Percentiles rank a stretch among this genome's conserved stretches.
phyloP scores from a whole-genome alignment of 495 filamentous ascomycete genomes.

The Aspergillus kassunensis region DNA sequence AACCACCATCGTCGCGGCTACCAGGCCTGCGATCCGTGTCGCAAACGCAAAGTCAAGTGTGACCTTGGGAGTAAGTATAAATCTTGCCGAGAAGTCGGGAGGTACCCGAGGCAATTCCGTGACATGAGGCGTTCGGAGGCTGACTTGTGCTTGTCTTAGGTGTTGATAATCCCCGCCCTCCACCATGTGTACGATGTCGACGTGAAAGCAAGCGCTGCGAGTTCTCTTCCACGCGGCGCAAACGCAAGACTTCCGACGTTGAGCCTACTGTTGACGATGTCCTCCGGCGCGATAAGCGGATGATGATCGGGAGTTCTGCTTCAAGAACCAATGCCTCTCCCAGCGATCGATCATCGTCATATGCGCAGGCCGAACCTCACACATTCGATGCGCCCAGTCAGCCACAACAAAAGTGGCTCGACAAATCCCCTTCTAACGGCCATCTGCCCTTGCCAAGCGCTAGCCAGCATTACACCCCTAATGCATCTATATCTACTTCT shows the following conservation, averaged over 20 bases:
- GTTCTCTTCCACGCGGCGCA: constrained; percentile 93
- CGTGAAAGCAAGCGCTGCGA: constrained; percentile 92
- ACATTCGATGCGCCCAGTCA: constrained; percentile 27
- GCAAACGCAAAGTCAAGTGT: constrained; percentile 87
- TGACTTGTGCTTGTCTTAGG: constrained; percentile 24
- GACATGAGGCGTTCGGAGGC: not conserved
- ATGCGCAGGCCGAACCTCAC: constrained; percentile 23
- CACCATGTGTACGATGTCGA: constrained; percentile 89
- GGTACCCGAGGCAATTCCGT: not conserved
- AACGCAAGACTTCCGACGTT: constrained; percentile 71
- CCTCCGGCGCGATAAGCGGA: constrained; percentile 50
- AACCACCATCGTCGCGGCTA: constrained; percentile 69
- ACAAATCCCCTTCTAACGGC: constrained; percentile 16
- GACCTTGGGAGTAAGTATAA: constrained; percentile 67
- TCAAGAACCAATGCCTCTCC: constrained; percentile 28
- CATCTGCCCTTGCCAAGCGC: constrained; percentile 10
- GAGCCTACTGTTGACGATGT: constrained; percentile 52
- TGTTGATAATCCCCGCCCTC: constrained; percentile 90
- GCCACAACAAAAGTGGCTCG: constrained; percentile 33
- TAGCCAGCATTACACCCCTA: constrained; percentile 26
- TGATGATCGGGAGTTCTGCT: constrained; percentile 42
- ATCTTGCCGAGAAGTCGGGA: not conserved
- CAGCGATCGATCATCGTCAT: constrained; percentile 28
- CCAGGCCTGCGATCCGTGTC: constrained; percentile 87
- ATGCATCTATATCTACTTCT: constrained; percentile 22